Base-by-base conservation (phyloP, 176 grass and related monocot species). In the Lolium perenne region DNA sequence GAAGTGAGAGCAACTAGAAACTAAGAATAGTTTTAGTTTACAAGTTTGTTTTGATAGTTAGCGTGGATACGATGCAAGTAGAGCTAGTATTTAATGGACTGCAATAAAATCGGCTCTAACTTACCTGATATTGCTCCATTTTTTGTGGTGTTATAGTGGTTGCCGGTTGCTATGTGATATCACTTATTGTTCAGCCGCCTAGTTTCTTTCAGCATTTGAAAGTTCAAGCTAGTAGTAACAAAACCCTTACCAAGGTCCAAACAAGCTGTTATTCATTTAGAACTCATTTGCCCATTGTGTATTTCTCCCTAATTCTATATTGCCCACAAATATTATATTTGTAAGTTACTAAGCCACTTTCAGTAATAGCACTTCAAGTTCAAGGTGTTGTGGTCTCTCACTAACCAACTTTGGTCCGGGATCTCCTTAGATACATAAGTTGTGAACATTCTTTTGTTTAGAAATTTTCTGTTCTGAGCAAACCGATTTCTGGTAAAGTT, bases 201-300 rank as follows among this genome's bases (percentile, higher is more conserved):
- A 74, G 71, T 74, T 49, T 21, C 11, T 74, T 74, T 49, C 11
- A 49, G 47, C 45, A 25, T 74, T 25, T 53, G 49, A 76, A 76
- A 11, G 7, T 76, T 53, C 23, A 18, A 18, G 48, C 73, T 54
- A 54, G 47, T 76, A 76, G 23, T 45, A 45, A 22, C 10, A 48
- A 73, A 73, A 73, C 11, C 20, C 43, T 73, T 48, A 48, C 12
- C 70, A 73, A 48, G 22, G 38, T 73, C 11, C n/a, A 73, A 48
- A 23, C 70, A 48, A 32, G 29, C 13, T 76, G 3, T 75, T 21
- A 29, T 29, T 17, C 12, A 53, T 54, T 53, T 54, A 76, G 14
- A 9, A 53, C 15, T 54, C 25, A 76, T 35, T 54, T 0, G 0
- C 32, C 23, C 15, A 25, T 2, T 51, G 47, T 0, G 13, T 74